Base-by-base conservation (phyloP, 192 early-diverging fungal species). In the Entomortierella lignicola region DNA sequence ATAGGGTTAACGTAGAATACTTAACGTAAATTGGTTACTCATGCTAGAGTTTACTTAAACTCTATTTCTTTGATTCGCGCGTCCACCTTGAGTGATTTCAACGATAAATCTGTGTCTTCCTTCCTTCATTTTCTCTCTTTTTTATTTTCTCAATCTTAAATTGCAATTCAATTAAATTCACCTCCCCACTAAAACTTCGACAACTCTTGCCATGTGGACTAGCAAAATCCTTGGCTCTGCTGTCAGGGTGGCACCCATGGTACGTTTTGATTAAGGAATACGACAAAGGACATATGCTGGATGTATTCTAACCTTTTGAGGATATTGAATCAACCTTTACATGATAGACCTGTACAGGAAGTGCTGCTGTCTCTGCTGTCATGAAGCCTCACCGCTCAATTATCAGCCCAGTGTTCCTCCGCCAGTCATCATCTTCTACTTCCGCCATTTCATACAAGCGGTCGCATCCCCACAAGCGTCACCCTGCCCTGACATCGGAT, bases 371-470 rank as follows among this genome's bases (percentile, higher is more conserved):
- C 2, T 5, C 29, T 25, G 52, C 63, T 21, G 63, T 58, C 3
- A 17, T 58, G 29, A 72, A 51, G 41, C 61, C 63, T 13, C 44
- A 41, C n/a, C 50, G 71, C 11, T 34, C 48, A 25, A 34, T 70
- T 26, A 47, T 27, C 47, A 65, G 30, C 50, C 53, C 71, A 31
- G 58, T 34, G 27, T 65, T 65, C 25, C 12, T 63, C 10, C 75
- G 75, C 39, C 75, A 79, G 44, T 79, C 75, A 13, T 79, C 75
- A 8, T 85, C 84, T 11, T 83, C 84, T 15, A 85, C 84, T 21
- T 79, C 82, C 4, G 84, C 84, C 48, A 83, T 83, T 23, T 69
- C 72, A 2, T 85, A 84, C 55, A 85, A 85, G 63, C 59, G 69
- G 2, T 74, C 82, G 15, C 84, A 85, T 32, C 82, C 82, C 13